Evolutionary conservation across 176 grass and related monocot species (phyloP).

Genomic region (Otatea glauca): DNA sequence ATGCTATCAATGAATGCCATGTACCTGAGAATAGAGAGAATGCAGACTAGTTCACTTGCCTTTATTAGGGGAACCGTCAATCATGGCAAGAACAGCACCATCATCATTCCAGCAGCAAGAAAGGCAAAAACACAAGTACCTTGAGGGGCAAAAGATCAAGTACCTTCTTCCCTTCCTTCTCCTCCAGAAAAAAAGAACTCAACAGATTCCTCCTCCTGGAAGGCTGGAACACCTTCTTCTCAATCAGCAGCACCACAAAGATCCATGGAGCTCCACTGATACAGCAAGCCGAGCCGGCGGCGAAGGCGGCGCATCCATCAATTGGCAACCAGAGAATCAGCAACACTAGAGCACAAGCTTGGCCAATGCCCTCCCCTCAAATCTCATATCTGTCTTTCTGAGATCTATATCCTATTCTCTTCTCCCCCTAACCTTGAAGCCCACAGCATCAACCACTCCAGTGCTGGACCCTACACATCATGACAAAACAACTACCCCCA

Average conservation of each 20-base stretch:
- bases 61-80: conserved; percentile 35
- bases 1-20: conserved; percentile 27
- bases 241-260: conserved; percentile 33
- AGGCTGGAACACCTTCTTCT: conserved; percentile 3
- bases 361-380: neutral
- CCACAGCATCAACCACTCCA: conserved; percentile 43
- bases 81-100: conserved; percentile 52
- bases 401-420: conserved; percentile 42
- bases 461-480: conserved; percentile 53
- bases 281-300: conserved; percentile 9
- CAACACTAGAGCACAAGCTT: neutral
- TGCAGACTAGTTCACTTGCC: conserved; percentile 12
- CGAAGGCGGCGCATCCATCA: neutral
- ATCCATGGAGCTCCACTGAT: conserved; percentile 25
- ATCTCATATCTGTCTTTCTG: conserved; percentile 14
- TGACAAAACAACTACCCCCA: conserved; percentile 9
- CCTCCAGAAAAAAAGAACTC: conserved; percentile 24
- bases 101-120: conserved; percentile 50
- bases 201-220: conserved; percentile 18
- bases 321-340: neutral
- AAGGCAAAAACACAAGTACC: conserved; percentile 51
- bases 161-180: conserved; percentile 31
- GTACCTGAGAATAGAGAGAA: neutral
- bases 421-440: conserved; percentile 20
- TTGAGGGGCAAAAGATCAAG: conserved; percentile 19